Conservation (phyloP, 352 stramenopile genomes). For the Aphanomyces cochlioides region DNA sequence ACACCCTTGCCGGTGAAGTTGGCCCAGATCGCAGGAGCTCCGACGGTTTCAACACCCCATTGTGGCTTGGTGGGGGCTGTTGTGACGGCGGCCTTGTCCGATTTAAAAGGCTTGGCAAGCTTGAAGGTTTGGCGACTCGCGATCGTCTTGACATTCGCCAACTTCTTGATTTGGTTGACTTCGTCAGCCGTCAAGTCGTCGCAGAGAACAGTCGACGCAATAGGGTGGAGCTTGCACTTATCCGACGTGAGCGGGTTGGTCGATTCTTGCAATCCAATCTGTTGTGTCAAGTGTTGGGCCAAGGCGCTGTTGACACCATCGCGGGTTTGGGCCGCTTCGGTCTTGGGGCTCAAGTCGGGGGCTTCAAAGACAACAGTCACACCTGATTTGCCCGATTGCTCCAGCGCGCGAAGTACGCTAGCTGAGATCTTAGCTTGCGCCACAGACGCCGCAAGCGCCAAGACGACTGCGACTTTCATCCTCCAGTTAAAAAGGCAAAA, state of each 20-base stretch:
- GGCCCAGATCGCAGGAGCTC: conserved; percentile 21
- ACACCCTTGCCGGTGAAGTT: conserved; percentile 19
- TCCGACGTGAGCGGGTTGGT: too few relatives aligned
- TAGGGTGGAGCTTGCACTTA: too few relatives aligned
- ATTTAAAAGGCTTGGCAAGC: not conserved
- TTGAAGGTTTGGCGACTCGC: not conserved
- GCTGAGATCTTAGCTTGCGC: conserved; percentile 15
- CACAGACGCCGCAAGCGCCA: not conserved
- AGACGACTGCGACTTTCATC: too few relatives aligned
- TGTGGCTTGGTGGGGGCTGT: not conserved
- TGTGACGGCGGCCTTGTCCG: not conserved
- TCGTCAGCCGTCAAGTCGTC: conserved; percentile 8
- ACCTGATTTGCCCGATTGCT: not conserved
- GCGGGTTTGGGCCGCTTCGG: not conserved
- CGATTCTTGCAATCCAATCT: not conserved
- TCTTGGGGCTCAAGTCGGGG: not conserved
- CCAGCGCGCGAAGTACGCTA: conserved; percentile 10
- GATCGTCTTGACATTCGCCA: not conserved
- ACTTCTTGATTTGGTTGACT: not conserved
- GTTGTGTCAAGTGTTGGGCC: not conserved
- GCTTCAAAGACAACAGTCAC: conserved; percentile 8
- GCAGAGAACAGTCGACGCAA: not conserved
- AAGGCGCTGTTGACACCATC: not conserved
- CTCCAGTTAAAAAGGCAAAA: too few relatives aligned
- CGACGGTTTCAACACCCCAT: conserved; percentile 27